Evolutionary conservation across 148 eudicot genomes (phyloP).

Genomic region (Amaranthus cruentus): DNA sequence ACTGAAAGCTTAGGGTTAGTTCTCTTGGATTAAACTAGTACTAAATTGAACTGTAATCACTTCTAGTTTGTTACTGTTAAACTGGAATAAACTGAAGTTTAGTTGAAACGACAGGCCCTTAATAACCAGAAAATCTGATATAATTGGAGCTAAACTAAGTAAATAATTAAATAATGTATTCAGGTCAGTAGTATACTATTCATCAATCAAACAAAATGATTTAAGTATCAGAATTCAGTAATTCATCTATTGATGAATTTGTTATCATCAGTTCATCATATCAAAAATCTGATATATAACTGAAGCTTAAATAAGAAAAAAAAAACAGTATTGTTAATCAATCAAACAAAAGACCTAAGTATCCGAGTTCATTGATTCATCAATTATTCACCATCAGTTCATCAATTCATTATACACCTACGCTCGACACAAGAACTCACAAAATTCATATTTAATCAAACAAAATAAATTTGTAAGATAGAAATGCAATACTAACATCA

Average conservation of each 20-base stretch:
- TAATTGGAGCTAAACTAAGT: neutral
- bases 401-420: neutral
- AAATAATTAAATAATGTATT: neutral
- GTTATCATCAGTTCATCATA: no score
- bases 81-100: no score
- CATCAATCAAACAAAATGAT: neutral
- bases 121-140: neutral
- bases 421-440: neutral
- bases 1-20: neutral
- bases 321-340: no score
- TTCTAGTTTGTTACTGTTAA: no score
- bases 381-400: neutral
- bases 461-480: neutral
- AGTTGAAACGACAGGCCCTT: no score
- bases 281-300: no score
- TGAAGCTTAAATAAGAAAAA: neutral
- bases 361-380: no score
- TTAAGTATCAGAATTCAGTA: neutral
- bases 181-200: neutral
- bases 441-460: neutral
- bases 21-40: no score
- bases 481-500: neutral
- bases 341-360: no score
- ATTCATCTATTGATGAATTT: no score
- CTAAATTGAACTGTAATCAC: no score